Conservation (phyloP, 2,329 filamentous ascomycete species). For the Ilyonectria sp. region DNA sequence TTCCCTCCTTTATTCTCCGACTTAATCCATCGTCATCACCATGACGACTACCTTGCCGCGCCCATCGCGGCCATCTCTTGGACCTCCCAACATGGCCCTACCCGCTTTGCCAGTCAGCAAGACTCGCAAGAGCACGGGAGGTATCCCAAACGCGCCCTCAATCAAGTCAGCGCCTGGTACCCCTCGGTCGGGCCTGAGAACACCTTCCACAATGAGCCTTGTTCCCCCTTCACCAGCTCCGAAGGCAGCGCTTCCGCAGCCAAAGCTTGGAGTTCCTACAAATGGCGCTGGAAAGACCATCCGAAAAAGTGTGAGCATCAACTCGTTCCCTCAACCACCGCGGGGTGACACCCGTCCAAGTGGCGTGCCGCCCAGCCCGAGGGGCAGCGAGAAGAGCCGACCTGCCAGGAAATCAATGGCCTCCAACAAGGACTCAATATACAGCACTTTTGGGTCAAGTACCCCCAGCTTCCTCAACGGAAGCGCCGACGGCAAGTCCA, state of each 20-base stretch:
- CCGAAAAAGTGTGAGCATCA: slow-evolving; percentile 92
- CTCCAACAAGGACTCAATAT: slow-evolving; percentile 66
- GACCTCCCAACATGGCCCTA: slow-evolving; percentile 79
- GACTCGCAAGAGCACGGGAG: slow-evolving; percentile 76
- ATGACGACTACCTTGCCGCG: slow-evolving; percentile 74
- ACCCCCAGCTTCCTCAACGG: slow-evolving; percentile 86
- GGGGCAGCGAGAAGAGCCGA: slow-evolving; percentile 66
- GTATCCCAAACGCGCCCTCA: slow-evolving; percentile 55
- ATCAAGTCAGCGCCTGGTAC: slow-evolving; percentile 62
- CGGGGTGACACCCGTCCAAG: slow-evolving; percentile 72
- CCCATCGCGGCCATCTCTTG: slow-evolving; percentile 76
- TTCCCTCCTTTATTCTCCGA: slow-evolving; percentile 28
- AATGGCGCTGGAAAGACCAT: slow-evolving; percentile 78
- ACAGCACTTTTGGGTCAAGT: slow-evolving; percentile 62
- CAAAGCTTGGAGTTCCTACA: slow-evolving; percentile 69
- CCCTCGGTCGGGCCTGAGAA: slow-evolving; percentile 71
- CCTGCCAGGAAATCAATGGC: slow-evolving; percentile 68
- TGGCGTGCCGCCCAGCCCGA: slow-evolving; percentile 75
- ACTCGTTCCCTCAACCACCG: slow-evolving; percentile 92
- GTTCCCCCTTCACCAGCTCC: slow-evolving; percentile 69
- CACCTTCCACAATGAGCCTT: slow-evolving; percentile 69
- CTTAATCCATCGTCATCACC: slow-evolving; percentile 17
- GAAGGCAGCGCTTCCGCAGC: slow-evolving; percentile 68
- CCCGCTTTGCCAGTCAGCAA: slow-evolving; percentile 83
- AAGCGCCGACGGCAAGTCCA: slow-evolving; percentile 82